Conservation (phyloP, 352 stramenopile genomes). For the Phytophthora rubi region DNA sequence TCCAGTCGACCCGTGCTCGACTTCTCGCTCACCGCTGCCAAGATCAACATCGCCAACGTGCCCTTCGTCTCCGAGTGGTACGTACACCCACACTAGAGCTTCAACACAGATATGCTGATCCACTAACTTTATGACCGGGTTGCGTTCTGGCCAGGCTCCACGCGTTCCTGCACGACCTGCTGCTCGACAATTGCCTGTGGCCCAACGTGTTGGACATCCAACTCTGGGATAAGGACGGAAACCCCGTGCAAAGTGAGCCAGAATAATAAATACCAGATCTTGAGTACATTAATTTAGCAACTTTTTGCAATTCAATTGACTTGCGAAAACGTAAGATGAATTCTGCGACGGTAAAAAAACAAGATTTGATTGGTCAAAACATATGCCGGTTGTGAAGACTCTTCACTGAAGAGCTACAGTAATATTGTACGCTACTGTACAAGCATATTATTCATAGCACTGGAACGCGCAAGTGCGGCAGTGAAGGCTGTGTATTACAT, state of each 20-base stretch:
- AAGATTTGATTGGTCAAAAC: no score
- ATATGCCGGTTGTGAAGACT: no score
- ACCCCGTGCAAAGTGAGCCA: constrained; percentile 16
- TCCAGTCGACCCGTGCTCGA: constrained; percentile 71
- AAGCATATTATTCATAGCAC: no score
- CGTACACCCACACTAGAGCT: background rate
- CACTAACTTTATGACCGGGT: constrained; percentile 6
- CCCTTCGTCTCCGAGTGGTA: constrained; percentile 84
- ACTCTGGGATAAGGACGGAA: constrained; percentile 65
- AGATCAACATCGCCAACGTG: constrained; percentile 87
- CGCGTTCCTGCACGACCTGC: constrained; percentile 76
- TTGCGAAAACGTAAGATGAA: no score
- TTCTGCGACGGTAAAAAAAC: no score
- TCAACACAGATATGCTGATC: background rate
- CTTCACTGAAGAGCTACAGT: no score
- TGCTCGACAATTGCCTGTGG: constrained; percentile 83
- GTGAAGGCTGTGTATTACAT: no score
- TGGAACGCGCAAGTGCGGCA: no score
- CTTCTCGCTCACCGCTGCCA: constrained; percentile 80
- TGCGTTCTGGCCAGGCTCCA: constrained; percentile 53
- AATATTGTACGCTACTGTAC: no score
- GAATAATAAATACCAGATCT: no score
- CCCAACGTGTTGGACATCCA: constrained; percentile 72
- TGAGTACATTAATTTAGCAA: background rate
- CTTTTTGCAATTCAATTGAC: background rate